Evolutionary conservation across 345 rosid genomes (phyloP), one percentile per base, ranked within the genome.

Genomic region (Salix purpurea): DNA sequence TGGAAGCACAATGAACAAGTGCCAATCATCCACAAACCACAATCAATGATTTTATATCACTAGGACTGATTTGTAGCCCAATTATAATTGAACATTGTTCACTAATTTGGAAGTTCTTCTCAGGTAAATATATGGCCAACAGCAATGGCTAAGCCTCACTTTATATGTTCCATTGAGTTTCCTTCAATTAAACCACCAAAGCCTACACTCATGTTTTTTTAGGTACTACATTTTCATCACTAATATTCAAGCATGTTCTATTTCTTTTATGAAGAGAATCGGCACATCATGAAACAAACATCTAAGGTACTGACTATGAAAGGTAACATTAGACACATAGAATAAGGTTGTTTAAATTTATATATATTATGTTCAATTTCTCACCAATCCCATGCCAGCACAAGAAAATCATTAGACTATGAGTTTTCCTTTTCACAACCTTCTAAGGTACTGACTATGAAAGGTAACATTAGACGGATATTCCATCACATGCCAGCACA

Each of bases 291-390:
- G 14, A 34, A 61, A 24, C 39, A 58, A 60, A 26, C 11, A 8
- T 21, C 61, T 2, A 56, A 56, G 61, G 61, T 21, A 56, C 61
- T 56, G 26, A 56, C 5, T 56, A 48, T 4, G 34, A 69, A 77
- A 67, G 80, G 32, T 19, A 37, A 12, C 37, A 65, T 26, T 36
- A 62, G 78, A 34, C 11, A 39, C 74, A 36, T 87, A 91, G 67
- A 80, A 96, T 32, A 32, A 34, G 36, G 36, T 34, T 34, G 36
- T 34, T 34, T 34, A 34, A 34, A 34, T 34, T 34, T 34, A 34
- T 34, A 34, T 34, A 34, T 34, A 34, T 34, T 34, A 34, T 4
- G 5, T 34, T 34, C 36, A 34, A 34, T 34, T 34, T 34, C 36
- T 34, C 6, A 34, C 6, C 36, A 34, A 34, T 34, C 36, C 0